Percentiles rank a stretch among this genome's conserved stretches.
phyloP scores from a whole-genome alignment of 805 yeast genomes.

The Monosporozyma solicola region DNA sequence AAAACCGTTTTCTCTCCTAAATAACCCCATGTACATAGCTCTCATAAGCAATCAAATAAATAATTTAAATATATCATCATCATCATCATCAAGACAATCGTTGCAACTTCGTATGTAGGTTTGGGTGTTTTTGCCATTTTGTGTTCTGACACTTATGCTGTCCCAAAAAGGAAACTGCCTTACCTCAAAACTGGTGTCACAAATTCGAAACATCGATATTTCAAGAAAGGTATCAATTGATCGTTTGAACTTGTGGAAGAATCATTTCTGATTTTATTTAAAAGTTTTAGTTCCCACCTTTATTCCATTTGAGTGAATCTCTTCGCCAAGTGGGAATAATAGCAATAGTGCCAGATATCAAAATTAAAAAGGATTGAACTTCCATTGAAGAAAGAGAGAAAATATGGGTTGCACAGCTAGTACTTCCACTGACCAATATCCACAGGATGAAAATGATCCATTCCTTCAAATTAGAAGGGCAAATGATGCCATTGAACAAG shows the following conservation, averaged over 20 bases:
- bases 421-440: conserved; percentile 16
- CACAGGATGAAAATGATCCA: conserved; percentile 41
- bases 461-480: conserved; percentile 44
- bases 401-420: conserved; percentile 68
- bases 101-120: background rate
- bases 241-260: background rate
- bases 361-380: background rate
- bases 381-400: background rate
- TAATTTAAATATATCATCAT: background rate
- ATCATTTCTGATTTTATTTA: background rate
- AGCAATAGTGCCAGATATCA: no score
- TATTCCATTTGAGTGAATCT: background rate
- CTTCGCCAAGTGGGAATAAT: background rate
- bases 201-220: background rate
- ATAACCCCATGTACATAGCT: background rate
- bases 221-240: background rate
- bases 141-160: background rate
- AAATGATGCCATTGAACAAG: conserved; percentile 57
- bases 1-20: background rate
- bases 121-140: background rate
- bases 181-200: conserved; percentile 1
- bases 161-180: background rate
- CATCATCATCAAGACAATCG: background rate
- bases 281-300: background rate
- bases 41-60: background rate